A percentile compares a stretch with the other conserved stretches of the same genome.
phyloP scores from a whole-genome alignment of 306 rosid genomes.

The Citrullus colocynthis region DNA sequence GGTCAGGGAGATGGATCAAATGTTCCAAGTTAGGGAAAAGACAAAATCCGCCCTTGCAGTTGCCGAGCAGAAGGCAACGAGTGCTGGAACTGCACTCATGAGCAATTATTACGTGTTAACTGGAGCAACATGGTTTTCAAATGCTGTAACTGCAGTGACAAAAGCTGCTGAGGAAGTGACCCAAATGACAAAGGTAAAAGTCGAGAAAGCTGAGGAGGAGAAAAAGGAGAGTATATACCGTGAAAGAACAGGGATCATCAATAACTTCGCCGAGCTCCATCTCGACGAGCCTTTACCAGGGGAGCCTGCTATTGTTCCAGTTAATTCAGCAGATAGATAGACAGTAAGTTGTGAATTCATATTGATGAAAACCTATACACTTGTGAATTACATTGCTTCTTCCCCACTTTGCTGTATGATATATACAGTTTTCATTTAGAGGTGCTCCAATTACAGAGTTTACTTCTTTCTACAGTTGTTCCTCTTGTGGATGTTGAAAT shows the following conservation, averaged over 20 bases:
- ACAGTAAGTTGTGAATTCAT: conserved; percentile 15
- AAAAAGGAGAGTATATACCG: conserved; percentile 25
- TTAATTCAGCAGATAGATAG: conserved; percentile 30
- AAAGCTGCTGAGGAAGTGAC: conserved; percentile 59
- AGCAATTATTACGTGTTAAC: conserved; percentile 37
- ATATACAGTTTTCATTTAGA: background rate
- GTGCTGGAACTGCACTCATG: conserved; percentile 60
- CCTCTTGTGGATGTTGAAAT: background rate
- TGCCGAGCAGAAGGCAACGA: conserved; percentile 71
- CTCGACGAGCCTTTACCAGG: conserved; percentile 30
- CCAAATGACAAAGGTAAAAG: conserved; percentile 49
- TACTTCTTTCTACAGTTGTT: background rate
- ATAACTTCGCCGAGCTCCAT: conserved; percentile 27
- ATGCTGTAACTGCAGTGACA: conserved; percentile 36
- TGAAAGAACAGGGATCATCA: conserved; percentile 27
- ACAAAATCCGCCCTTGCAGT: conserved; percentile 43
- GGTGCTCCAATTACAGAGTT: conserved; percentile 11
- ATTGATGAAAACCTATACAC: background rate
- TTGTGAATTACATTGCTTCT: conserved; percentile 4
- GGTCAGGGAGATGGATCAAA: conserved; percentile 54
- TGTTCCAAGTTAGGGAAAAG: conserved; percentile 45
- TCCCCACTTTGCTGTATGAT: conserved; percentile 8
- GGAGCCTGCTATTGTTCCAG: conserved; percentile 43
- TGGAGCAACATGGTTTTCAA: conserved; percentile 58
- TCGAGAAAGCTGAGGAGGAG: conserved; percentile 47